Conservation (phyloP, 2,329 filamentous ascomycete genomes). For the Chrysoporthe cubensis region DNA sequence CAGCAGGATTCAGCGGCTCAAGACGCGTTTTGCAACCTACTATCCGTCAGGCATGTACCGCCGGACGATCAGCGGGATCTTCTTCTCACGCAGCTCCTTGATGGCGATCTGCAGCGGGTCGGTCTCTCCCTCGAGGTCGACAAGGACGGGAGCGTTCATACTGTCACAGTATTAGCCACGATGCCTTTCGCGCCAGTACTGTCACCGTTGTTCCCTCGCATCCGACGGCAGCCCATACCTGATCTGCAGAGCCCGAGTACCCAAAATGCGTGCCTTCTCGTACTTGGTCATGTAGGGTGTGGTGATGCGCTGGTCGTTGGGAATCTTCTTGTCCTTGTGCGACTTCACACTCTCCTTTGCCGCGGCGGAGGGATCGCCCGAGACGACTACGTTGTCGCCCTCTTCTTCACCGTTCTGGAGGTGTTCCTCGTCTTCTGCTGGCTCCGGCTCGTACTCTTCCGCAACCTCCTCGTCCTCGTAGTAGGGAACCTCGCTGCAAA, state of each 20-base stretch:
- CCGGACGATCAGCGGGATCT: constrained; percentile 93
- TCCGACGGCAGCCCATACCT: constrained; percentile 61
- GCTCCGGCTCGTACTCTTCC: constrained; percentile 60
- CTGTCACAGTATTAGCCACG: constrained; percentile 51
- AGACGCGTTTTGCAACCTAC: constrained; percentile 57
- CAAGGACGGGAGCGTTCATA: constrained; percentile 96
- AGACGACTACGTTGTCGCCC: constrained; percentile 61
- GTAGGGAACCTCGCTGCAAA: constrained; percentile 66
- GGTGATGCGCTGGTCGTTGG: constrained; percentile 84
- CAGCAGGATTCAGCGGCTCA: background rate
- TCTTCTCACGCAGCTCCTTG: constrained; percentile 97
- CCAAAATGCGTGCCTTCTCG: constrained; percentile 89
- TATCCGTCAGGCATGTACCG: constrained; percentile 96
- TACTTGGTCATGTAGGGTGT: constrained; percentile 99
- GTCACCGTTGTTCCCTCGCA: constrained; percentile 6
- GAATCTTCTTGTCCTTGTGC: constrained; percentile 83
- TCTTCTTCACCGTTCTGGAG: constrained; percentile 60
- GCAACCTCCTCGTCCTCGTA: constrained; percentile 72
- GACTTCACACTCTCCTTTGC: constrained; percentile 61
- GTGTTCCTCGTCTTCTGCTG: constrained; percentile 53
- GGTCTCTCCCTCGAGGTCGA: constrained; percentile 96
- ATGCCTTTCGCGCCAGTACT: background rate
- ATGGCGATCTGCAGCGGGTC: constrained; percentile 97
- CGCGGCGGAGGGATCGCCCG: constrained; percentile 64
- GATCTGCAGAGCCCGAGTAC: constrained; percentile 92